Base-by-base conservation (phyloP, 345 rosid genomes). In the Moricandia arvensis region DNA sequence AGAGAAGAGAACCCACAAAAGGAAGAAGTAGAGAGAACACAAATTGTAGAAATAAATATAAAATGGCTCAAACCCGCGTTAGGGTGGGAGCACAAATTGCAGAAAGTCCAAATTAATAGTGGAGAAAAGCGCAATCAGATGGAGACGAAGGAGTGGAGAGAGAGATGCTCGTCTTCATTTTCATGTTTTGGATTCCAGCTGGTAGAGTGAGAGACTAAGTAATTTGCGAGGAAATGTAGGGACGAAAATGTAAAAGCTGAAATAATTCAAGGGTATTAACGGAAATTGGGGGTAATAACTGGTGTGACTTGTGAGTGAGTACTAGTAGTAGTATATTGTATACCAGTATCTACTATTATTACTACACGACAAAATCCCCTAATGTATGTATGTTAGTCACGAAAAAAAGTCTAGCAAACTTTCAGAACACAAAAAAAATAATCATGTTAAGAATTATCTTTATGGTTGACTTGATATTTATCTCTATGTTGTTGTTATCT, bases 161-260 rank as follows among this genome's bases (percentile, higher is more conserved):
- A 72, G 78, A 69, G 51, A 37, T 18, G 55, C n/a, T 59, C 60
- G 70, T 53, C 69, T 69, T 33, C 47, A 37, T 57, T 64, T 57
- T 55, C 60, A 10, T 77, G 71, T 66, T 8, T 70, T 77, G 73
- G 77, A 66, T 67, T 72, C 79, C 82, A 79, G 82, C 79, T 75
- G 68, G 66, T 61, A 60, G 76, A 69, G 72, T 49, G 76, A 47
- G 79, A 77, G 68, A 31, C 49, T 34, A 53, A 1, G 65, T 17
- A 3, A 58, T 38, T 33, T 59, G 54, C 63, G 71, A 68, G 72
- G 29, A 31, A 77, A 6, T 71, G 45, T 58, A 24, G 43, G 66
- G 38, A 38, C 6, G 6, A 33, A 30, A 71, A 41, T 0, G 79
- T 70, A 59, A 74, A 13, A 38, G 8, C 0, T 0, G 0, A 2